These are phyloP conservation scores for Xylariaceae sp. DNA, from an alignment of 2,329 filamentous ascomycete genomes.

Conservation along the genomic window DNA sequence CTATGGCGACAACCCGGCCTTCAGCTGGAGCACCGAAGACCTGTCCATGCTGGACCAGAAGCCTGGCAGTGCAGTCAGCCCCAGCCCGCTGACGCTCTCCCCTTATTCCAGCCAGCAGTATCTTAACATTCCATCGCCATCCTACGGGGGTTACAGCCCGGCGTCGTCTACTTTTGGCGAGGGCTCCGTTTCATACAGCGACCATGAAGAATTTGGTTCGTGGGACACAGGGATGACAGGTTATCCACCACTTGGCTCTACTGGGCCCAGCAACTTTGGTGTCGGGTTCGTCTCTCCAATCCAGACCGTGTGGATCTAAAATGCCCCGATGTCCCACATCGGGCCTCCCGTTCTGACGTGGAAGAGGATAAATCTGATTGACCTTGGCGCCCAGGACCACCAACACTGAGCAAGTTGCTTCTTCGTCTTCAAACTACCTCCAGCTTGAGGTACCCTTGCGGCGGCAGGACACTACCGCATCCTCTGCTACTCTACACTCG, in stretches of 20 bases:
- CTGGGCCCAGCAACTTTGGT: constrained; percentile 48
- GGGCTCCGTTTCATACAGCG: constrained; percentile 65
- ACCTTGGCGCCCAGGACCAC: constrained; percentile 56
- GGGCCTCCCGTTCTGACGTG: constrained; percentile 42
- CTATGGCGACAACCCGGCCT: constrained; percentile 58
- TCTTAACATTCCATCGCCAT: constrained; percentile 65
- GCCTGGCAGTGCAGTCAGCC: constrained; percentile 53
- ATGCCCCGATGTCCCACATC: constrained; percentile 44
- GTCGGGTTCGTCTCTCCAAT: constrained; percentile 66
- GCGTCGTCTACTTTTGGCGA: constrained; percentile 64
- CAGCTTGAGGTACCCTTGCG: constrained; percentile 45
- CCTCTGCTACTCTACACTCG: constrained; percentile 37
- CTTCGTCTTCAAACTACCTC: constrained; percentile 49
- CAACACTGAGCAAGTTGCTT: constrained; percentile 38
- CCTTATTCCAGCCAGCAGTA: constrained; percentile 60
- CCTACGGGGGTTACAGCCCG: constrained; percentile 63
- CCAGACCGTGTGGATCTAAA: constrained; percentile 63
- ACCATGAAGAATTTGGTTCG: constrained; percentile 58
- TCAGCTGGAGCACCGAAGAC: constrained; percentile 67
- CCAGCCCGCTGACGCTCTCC: constrained; percentile 59
- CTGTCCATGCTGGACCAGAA: constrained; percentile 57
- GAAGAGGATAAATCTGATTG: constrained; percentile 54
- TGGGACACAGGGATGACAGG: constrained; percentile 51
- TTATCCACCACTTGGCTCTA: constrained; percentile 50
- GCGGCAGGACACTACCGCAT: constrained; percentile 24